These are phyloP conservation scores for Fusarium domesticum DNA, from an alignment of 2,329 filamentous ascomycete genomes.

Conservation along the genomic window DNA sequence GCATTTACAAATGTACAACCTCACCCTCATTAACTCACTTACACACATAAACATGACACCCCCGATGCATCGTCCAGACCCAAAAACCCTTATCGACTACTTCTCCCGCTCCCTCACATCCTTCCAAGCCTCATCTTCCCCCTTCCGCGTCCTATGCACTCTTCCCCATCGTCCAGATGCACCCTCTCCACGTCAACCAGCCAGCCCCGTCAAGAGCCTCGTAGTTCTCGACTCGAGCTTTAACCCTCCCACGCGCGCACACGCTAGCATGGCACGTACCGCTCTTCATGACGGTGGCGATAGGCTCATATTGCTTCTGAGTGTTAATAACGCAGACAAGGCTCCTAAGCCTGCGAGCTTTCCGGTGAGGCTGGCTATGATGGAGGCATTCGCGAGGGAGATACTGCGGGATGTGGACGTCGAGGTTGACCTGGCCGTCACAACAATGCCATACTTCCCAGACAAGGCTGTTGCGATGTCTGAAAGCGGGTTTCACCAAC, in stretches of 20 bases:
- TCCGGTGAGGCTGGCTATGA: conserved; percentile 65
- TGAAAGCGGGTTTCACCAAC: conserved; percentile 41
- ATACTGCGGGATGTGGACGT: conserved; percentile 35
- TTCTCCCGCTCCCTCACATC: conserved; percentile 44
- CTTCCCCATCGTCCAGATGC: conserved; percentile 25
- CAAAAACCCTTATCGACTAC: conserved; percentile 36
- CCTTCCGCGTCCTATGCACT: conserved; percentile 46
- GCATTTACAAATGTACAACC: neutral
- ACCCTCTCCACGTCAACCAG: conserved; percentile 21
- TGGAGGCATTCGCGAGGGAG: conserved; percentile 65
- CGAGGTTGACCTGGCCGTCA: conserved; percentile 65
- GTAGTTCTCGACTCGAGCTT: conserved; percentile 66
- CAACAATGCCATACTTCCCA: conserved; percentile 69
- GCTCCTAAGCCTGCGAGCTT: conserved; percentile 65
- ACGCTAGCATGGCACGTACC: conserved; percentile 54
- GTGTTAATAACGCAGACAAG: conserved; percentile 66
- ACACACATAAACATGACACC: neutral
- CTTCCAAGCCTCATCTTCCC: conserved; percentile 43
- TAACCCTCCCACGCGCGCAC: conserved; percentile 64
- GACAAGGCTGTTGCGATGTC: conserved; percentile 64
- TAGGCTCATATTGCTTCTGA: conserved; percentile 56
- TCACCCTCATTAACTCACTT: conserved; percentile 4
- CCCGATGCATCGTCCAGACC: conserved; percentile 21
- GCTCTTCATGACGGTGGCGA: conserved; percentile 35
- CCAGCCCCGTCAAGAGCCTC: conserved; percentile 34